These are phyloP conservation scores for Suhomyces prunicola DNA, from an alignment of 805 yeast species.

Conservation along the genomic window DNA sequence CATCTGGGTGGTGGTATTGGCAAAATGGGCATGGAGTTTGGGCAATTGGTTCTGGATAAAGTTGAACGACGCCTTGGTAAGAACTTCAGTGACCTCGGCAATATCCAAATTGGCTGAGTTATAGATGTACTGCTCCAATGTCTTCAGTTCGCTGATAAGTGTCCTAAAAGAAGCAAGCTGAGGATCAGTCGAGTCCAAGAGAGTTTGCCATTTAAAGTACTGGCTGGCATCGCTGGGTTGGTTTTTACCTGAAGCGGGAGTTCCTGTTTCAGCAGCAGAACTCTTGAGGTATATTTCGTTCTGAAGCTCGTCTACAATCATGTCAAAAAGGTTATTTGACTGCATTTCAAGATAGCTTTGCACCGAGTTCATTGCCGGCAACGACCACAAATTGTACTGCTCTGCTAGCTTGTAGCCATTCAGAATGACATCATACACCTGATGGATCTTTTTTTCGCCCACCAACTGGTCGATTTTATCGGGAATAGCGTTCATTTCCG, in stretches of 20 bases:
- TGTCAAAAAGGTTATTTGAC: constrained; percentile 60
- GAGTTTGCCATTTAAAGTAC: constrained; percentile 19
- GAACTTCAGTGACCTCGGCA: constrained; percentile 43
- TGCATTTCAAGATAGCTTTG: constrained; percentile 54
- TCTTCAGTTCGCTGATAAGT: constrained; percentile 30
- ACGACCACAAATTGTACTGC: constrained; percentile 52
- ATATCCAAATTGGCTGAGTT: constrained; percentile 59
- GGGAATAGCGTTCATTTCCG: constrained; percentile 56
- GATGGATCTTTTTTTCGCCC: constrained; percentile 65
- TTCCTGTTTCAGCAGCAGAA: not conserved
- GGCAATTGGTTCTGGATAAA: constrained; percentile 31
- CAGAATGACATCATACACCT: constrained; percentile 56
- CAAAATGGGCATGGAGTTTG: constrained; percentile 21
- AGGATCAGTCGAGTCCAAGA: constrained; percentile 29
- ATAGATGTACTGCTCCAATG: constrained; percentile 53
- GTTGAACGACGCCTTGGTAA: constrained; percentile 27
- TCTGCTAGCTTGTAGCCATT: constrained; percentile 45
- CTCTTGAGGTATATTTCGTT: constrained; percentile 61
- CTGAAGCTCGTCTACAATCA: constrained; percentile 73
- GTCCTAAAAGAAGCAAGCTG: constrained; percentile 34
- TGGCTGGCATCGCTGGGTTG: constrained; percentile 5
- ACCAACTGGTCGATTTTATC: constrained; percentile 62
- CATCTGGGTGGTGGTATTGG: constrained; percentile 12
- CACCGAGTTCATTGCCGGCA: constrained; percentile 51
- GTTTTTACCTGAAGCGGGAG: constrained; percentile 5